Conservation (phyloP, 352 stramenopile species). For the Blastocystis sp. region DNA sequence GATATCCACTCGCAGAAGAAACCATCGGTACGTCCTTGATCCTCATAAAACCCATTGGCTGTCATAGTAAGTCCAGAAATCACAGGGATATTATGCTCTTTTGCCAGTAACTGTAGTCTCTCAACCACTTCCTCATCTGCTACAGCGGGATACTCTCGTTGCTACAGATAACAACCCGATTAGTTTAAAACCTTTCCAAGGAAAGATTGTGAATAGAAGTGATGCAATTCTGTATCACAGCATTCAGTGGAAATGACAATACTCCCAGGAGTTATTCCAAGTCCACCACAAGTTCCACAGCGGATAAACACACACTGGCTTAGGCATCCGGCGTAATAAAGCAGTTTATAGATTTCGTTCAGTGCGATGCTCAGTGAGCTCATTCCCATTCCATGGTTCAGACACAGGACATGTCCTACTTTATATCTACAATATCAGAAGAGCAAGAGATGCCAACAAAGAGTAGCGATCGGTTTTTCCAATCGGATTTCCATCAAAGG, state of each 20-base stretch:
- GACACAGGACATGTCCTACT: neutral
- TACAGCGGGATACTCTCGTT: neutral
- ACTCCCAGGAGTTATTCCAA: constrained; percentile 33
- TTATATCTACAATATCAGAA: constrained; percentile 24
- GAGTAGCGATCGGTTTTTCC: constrained; percentile 57
- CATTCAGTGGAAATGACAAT: neutral
- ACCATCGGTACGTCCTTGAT: constrained; percentile 26
- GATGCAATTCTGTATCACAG: neutral
- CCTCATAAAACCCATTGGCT: constrained; percentile 50
- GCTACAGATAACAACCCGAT: neutral
- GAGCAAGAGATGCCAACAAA: neutral
- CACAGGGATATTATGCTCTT: neutral
- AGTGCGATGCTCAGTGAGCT: constrained; percentile 23
- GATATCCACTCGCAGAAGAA: constrained; percentile 45
- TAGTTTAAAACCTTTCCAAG: neutral
- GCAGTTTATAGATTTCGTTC: constrained; percentile 42
- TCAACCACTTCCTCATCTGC: neutral
- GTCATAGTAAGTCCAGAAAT: constrained; percentile 12
- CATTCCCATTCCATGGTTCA: constrained; percentile 53
- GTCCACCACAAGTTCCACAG: neutral
- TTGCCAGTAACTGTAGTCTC: neutral
- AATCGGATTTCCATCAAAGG: constrained; percentile 13
- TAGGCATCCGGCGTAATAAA: constrained; percentile 7
- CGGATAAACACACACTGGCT: neutral
- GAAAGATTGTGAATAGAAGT: neutral